Evolutionary conservation across 495 filamentous ascomycete species (phyloP).

Genomic region (Delitschia confertaspora): DNA sequence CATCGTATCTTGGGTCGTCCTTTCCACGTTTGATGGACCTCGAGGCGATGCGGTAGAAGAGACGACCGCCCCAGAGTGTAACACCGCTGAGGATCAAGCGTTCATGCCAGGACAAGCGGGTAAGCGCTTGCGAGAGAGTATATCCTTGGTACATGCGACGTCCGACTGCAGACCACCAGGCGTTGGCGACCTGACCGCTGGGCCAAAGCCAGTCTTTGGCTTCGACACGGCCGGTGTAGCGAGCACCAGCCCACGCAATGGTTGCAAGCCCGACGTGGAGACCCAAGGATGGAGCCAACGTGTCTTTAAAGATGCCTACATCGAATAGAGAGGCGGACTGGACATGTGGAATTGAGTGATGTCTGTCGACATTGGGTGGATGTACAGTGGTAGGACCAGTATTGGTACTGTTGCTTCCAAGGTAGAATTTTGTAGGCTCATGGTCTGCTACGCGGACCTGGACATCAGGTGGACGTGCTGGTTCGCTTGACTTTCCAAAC

Average conservation of each 20-base stretch:
- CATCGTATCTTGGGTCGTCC: conserved; percentile 49
- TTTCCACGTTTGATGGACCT: conserved; percentile 39
- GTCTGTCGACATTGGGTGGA: conserved; percentile 9
- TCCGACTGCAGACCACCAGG: conserved; percentile 51
- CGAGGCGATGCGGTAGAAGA: conserved; percentile 44
- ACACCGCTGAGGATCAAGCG: conserved; percentile 45
- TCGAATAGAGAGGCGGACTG: conserved; percentile 21
- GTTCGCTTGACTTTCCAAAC: conserved; percentile 10
- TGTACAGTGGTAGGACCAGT: conserved; percentile 6
- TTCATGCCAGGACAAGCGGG: conserved; percentile 41
- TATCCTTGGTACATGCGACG: conserved; percentile 35
- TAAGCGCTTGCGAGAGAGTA: conserved; percentile 38
- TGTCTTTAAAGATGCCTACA: conserved; percentile 44
- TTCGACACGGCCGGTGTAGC: conserved; percentile 43
- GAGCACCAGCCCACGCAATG: conserved; percentile 41
- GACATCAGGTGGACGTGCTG: conserved; percentile 9
- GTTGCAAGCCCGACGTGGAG: conserved; percentile 41
- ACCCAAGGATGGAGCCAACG: conserved; percentile 42
- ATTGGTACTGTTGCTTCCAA: conserved; percentile 9
- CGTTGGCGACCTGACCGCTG: conserved; percentile 44
- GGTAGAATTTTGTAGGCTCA: conserved; percentile 20
- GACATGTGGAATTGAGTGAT: conserved; percentile 19
- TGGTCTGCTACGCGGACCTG: conserved; percentile 13
- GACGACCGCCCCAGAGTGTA: conserved; percentile 46
- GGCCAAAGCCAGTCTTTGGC: conserved; percentile 53